Conservation (phyloP, 2,329 filamentous ascomycete species). For the Biscogniauxia sp. region DNA sequence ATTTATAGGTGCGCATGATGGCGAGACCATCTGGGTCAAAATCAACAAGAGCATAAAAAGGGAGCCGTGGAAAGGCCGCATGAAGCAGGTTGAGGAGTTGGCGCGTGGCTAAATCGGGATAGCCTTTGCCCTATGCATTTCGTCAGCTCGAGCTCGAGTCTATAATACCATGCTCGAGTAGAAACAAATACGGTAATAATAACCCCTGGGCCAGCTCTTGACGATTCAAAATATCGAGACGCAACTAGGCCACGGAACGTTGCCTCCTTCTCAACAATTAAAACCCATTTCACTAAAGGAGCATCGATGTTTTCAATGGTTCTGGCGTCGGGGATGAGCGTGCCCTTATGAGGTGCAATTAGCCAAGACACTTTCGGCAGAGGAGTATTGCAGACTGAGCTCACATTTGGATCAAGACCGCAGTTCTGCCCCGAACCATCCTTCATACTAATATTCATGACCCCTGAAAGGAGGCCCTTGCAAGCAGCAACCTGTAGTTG, state of each 20-base stretch:
- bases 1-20: conserved; percentile 72
- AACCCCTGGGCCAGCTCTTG: conserved; percentile 54
- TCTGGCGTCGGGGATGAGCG: conserved; percentile 55
- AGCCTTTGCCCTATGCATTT: conserved; percentile 68
- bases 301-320: conserved; percentile 51
- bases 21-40: conserved; percentile 74
- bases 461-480: conserved; percentile 69
- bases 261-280: conserved; percentile 83
- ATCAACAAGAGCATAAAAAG: conserved; percentile 66
- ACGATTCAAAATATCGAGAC: conserved; percentile 52
- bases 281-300: conserved; percentile 56
- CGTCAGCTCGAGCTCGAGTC: conserved; percentile 8
- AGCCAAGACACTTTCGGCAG: background rate
- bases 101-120: conserved; percentile 71
- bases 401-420: conserved; percentile 30
- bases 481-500: conserved; percentile 63
- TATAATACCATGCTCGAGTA: background rate
- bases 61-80: conserved; percentile 44
- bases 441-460: conserved; percentile 40
- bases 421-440: conserved; percentile 30
- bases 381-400: conserved; percentile 1
- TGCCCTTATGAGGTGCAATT: conserved; percentile 44
- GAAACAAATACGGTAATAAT: conserved; percentile 58
- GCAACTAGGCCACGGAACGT: conserved; percentile 67
- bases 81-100: conserved; percentile 59